A percentile compares a stretch with the other conserved stretches of the same genome.
phyloP scores from a whole-genome alignment of 805 yeast species.

The Zygosaccharomyces pseudorouxii region DNA sequence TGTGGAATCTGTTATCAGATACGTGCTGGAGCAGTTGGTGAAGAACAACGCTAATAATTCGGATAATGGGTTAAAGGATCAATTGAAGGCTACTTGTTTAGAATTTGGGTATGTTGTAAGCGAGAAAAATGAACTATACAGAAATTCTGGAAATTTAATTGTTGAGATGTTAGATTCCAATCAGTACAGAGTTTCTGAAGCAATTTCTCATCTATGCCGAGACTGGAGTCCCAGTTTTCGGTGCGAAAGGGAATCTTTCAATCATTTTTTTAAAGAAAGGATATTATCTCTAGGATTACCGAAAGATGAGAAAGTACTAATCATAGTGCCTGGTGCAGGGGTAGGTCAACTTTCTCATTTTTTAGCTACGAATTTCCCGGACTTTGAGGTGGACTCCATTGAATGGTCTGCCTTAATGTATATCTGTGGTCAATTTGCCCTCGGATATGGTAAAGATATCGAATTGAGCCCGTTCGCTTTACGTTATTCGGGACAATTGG shows the following conservation, averaged over 20 bases:
- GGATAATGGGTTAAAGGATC: conserved; percentile 39
- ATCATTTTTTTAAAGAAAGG: conserved; percentile 46
- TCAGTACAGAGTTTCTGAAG: conserved; percentile 52
- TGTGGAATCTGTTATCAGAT: conserved; percentile 42
- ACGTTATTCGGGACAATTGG: conserved; percentile 60
- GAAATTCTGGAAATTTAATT: conserved; percentile 2
- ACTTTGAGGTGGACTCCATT: conserved; percentile 58
- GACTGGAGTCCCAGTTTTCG: conserved; percentile 63
- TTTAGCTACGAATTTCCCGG: conserved; percentile 38
- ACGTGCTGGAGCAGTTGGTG: conserved; percentile 33
- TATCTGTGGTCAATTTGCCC: conserved; percentile 57
- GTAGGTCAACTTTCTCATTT: conserved; percentile 73
- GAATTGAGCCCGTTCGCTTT: conserved; percentile 52
- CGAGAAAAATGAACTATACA: conserved; percentile 9
- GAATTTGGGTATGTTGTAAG: conserved; percentile 30
- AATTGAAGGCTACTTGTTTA: conserved; percentile 38
- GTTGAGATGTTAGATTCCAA: conserved; percentile 19
- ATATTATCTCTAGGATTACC: conserved; percentile 30
- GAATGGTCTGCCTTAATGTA: conserved; percentile 78
- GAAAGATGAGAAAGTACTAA: conserved; percentile 40
- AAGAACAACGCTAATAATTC: conserved; percentile 8
- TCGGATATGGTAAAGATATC: conserved; percentile 28
- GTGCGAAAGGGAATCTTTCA: conserved; percentile 49
- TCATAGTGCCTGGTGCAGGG: conserved; percentile 86
- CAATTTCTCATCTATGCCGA: conserved; percentile 68